A percentile compares a stretch with the other conserved stretches of the same genome.
These are phyloP conservation scores for Jatropha curcas DNA, from an alignment of 345 rosid genomes.

Conservation along the genomic window DNA sequence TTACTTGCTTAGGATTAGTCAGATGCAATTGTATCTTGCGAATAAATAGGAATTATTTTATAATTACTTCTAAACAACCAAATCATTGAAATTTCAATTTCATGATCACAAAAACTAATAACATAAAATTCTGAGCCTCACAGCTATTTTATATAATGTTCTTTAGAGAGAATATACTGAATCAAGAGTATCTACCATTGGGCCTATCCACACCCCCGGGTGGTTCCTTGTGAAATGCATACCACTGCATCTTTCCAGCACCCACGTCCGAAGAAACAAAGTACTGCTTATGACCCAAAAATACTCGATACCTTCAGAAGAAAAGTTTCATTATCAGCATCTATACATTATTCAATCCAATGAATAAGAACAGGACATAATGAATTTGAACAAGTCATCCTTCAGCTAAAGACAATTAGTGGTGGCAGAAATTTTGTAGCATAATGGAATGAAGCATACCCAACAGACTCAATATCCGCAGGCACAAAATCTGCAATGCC, in stretches of 20 bases:
- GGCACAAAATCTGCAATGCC: slow-evolving; percentile 95
- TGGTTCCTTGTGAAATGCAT: slow-evolving; percentile 82
- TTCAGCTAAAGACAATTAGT: background rate
- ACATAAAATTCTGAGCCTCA: background rate
- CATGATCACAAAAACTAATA: slow-evolving; percentile 1
- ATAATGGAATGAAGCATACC: slow-evolving; percentile 48
- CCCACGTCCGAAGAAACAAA: slow-evolving; percentile 97
- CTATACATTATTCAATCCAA: background rate
- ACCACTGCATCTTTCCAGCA: slow-evolving; percentile 99
- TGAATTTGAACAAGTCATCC: background rate
- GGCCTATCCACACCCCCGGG: slow-evolving; percentile 77
- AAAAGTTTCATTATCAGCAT: slow-evolving; percentile 19
- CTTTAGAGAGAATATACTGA: background rate
- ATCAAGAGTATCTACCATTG: slow-evolving; percentile 42
- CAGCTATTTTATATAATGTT: background rate
- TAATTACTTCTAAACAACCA: background rate
- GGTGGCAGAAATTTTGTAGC: background rate
- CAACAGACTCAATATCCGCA: slow-evolving; percentile 85
- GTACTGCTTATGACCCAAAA: slow-evolving; percentile 95
- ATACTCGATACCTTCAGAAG: slow-evolving; percentile 71
- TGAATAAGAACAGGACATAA: background rate
- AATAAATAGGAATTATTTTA: background rate
- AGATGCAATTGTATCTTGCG: background rate
- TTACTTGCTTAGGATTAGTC: background rate
- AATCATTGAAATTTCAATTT: background rate